Percentiles rank a stretch among this genome's conserved stretches.
These are phyloP conservation scores for Emericellopsis atlantica DNA, from an alignment of 2,329 filamentous ascomycete species.

Conservation along the genomic window DNA sequence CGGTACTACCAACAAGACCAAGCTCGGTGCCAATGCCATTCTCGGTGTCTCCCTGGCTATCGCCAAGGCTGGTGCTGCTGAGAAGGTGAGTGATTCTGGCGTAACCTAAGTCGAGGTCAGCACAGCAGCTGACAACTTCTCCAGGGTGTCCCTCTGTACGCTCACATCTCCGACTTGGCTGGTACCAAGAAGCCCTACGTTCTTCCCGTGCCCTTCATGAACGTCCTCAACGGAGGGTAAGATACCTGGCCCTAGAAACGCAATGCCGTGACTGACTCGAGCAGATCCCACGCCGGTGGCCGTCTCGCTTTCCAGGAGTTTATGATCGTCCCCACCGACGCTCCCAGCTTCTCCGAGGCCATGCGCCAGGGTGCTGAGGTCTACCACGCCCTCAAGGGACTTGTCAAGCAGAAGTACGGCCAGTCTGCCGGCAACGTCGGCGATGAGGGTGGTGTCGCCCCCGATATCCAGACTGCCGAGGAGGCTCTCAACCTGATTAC, in stretches of 20 bases:
- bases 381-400: slow-evolving; percentile 92
- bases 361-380: slow-evolving; percentile 95
- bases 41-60: slow-evolving; percentile 74
- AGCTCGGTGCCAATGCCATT: slow-evolving; percentile 80
- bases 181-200: slow-evolving; percentile 88
- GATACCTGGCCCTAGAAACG: slow-evolving; percentile 5
- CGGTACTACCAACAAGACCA: slow-evolving; percentile 75
- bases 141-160: slow-evolving; percentile 70
- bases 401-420: slow-evolving; percentile 99
- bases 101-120: not conserved
- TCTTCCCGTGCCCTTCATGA: slow-evolving; percentile 85
- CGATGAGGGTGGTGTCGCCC: slow-evolving; percentile 98
- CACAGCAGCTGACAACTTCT: not conserved
- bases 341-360: slow-evolving; percentile 86
- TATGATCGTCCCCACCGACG: slow-evolving; percentile 81
- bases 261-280: slow-evolving; percentile 7
- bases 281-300: slow-evolving; percentile 87
- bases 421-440: slow-evolving; percentile 98
- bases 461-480: slow-evolving; percentile 93
- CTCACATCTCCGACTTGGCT: slow-evolving; percentile 76
- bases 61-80: slow-evolving; percentile 79
- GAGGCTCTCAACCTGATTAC: slow-evolving; percentile 96
- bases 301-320: slow-evolving; percentile 92
- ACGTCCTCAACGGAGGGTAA: slow-evolving; percentile 71
- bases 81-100: slow-evolving; percentile 45